phyloP scores from a whole-genome alignment of 2,329 filamentous ascomycete genomes.

The Tolypocladium tundrense region DNA sequence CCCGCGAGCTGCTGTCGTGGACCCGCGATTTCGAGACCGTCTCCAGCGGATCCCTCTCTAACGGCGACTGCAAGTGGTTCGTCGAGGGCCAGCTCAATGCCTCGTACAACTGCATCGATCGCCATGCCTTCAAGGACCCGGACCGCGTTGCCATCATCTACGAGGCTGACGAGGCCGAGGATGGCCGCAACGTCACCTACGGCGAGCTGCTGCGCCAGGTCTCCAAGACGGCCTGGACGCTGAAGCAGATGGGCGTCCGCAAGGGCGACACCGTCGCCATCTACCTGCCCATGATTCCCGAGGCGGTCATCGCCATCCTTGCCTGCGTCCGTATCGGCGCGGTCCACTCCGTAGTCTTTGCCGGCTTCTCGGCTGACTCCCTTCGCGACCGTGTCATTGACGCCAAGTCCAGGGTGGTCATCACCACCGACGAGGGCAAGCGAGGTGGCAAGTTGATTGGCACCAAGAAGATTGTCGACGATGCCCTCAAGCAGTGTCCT shows the following conservation, averaged over 20 bases:
- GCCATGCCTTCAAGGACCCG: slow-evolving; percentile 91
- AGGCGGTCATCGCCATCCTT: slow-evolving; percentile 83
- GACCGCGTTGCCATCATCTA: slow-evolving; percentile 95
- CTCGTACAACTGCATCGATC: slow-evolving; percentile 94
- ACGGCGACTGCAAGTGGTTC: slow-evolving; percentile 91
- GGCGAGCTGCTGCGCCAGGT: slow-evolving; percentile 88
- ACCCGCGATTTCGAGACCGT: slow-evolving; percentile 87
- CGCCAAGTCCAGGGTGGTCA: slow-evolving; percentile 82
- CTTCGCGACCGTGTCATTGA: slow-evolving; percentile 91
- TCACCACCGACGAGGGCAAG: slow-evolving; percentile 96
- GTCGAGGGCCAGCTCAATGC: slow-evolving; percentile 88
- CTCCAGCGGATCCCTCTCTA: slow-evolving; percentile 60
- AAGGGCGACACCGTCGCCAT: slow-evolving; percentile 97
- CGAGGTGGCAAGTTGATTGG: slow-evolving; percentile 94
- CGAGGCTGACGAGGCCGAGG: slow-evolving; percentile 82
- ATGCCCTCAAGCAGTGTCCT: slow-evolving; percentile 92
- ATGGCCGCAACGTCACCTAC: slow-evolving; percentile 87
- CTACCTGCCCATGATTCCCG: slow-evolving; percentile 98
- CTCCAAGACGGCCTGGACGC: slow-evolving; percentile 72
- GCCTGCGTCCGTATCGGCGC: slow-evolving; percentile 89
- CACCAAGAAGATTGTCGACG: slow-evolving; percentile 98
- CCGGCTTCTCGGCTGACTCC: slow-evolving; percentile 93
- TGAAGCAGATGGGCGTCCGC: slow-evolving; percentile 91
- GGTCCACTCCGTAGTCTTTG: slow-evolving; percentile 94
- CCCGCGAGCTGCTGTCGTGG: slow-evolving; percentile 85